Base-by-base conservation (phyloP, 1,284 basidiomycete genomes). In the Paramarasmius palmivorus region DNA sequence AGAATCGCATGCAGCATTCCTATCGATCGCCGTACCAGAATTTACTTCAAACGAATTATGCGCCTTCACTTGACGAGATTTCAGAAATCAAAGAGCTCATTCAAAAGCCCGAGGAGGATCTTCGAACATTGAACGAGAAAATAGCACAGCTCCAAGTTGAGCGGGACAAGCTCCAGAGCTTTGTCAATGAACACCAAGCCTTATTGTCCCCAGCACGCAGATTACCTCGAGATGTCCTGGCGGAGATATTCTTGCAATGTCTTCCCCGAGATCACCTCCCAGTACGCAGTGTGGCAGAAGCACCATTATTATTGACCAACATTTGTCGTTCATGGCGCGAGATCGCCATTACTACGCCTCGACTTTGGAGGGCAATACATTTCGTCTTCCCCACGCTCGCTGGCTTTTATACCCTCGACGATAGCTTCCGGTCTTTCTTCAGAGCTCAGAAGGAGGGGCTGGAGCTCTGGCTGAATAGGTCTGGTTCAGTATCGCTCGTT, bases 311-410 rank as follows among this genome's bases (percentile, higher is more conserved):
- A 2, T 45, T 53, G n/a, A 44, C 46, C 9, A 35, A 10, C 17
- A 22, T 53, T 15, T 53, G 52, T 26, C 29, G 45, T 14, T 25
- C 22, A 14, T 53, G 52, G 52, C 17, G 52, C n/a, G 22, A 38
- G 10, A 47, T 53, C 12, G 42, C 39, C 4, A 15, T 37, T 19
- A 20, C 7, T 19, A 48, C 52, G 17, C 32, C 52, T 9, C 14
- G 19, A 14, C 35, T 53, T 8, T 53, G 52, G 52, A 25, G 14
- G 7, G 25, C 52, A 17, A 12, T 53, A 15, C 52, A 53, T 48
- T 22, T 48, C 25, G 50, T 52, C 39, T 40, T 40, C 17, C 39
- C 39, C 12, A 40, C 39, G 12, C 17, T 17, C 17, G 22, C 10
- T 40, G 9, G 22, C 2, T 17, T 15, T 40, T 2, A 12, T 32